Percentiles rank a stretch among this genome's conserved stretches.
Evolutionary conservation across 2,329 filamentous ascomycete species (phyloP).

Genomic region (Penicillium sp.): DNA sequence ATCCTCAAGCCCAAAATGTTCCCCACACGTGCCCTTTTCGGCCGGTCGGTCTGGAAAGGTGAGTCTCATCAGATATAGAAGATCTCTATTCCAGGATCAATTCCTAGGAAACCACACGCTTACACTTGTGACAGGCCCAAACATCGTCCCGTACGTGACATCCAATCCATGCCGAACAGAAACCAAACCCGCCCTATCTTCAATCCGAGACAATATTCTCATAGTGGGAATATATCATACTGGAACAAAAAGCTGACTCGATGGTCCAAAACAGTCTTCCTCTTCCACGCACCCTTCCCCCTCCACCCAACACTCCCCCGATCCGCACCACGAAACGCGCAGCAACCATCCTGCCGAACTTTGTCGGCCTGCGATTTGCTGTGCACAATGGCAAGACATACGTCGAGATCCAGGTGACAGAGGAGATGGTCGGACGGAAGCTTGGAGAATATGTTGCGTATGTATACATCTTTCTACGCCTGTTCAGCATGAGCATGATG

Average conservation of each 20-base stretch:
- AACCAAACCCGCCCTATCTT: neutral
- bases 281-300: slow-evolving; percentile 35
- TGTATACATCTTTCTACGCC: slow-evolving; percentile 32
- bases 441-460: slow-evolving; percentile 85
- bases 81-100: neutral
- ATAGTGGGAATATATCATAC: neutral
- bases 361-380: slow-evolving; percentile 80
- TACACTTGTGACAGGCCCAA: slow-evolving; percentile 47
- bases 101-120: neutral
- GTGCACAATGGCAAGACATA: slow-evolving; percentile 88
- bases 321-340: slow-evolving; percentile 80
- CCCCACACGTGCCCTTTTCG: slow-evolving; percentile 58
- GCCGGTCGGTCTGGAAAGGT: slow-evolving; percentile 87
- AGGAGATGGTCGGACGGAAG: slow-evolving; percentile 95
- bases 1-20: slow-evolving; percentile 48
- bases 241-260: neutral
- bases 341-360: slow-evolving; percentile 84
- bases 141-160: slow-evolving; percentile 58
- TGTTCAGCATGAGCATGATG: neutral
- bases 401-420: slow-evolving; percentile 71
- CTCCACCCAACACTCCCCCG: slow-evolving; percentile 58
- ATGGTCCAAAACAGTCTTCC: slow-evolving; percentile 26
- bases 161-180: slow-evolving; percentile 4
- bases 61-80: slow-evolving; percentile 8
- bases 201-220: neutral